Evolutionary conservation across 2,329 filamentous ascomycete species (phyloP).

Genomic region (Fusarium lateritium): DNA sequence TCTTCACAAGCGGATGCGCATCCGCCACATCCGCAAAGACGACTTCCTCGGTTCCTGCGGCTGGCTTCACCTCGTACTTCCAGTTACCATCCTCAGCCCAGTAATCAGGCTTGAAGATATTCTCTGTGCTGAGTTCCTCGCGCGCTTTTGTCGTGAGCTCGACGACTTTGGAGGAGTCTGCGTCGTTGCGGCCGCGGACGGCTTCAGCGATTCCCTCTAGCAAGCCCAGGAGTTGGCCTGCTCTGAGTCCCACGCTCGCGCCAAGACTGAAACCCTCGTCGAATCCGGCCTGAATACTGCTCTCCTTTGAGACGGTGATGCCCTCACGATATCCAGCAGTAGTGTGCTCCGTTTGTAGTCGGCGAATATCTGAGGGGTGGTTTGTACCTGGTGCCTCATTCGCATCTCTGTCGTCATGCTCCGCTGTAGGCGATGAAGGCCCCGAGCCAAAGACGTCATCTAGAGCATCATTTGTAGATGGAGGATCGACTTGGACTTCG

Average conservation of each 20-base stretch:
- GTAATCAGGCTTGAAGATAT: conserved; percentile 75
- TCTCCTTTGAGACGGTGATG: conserved; percentile 80
- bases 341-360: conserved; percentile 81
- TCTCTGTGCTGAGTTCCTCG: conserved; percentile 71
- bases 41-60: conserved; percentile 58
- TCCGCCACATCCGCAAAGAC: conserved; percentile 75
- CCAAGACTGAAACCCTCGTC: conserved; percentile 92
- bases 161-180: conserved; percentile 12
- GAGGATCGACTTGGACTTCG: conserved; percentile 21
- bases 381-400: conserved; percentile 19
- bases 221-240: conserved; percentile 82
- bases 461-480: conserved; percentile 47
- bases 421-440: conserved; percentile 42
- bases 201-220: conserved; percentile 79
- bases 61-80: conserved; percentile 70
- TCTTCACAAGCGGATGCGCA: conserved; percentile 76
- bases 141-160: conserved; percentile 59
- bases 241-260: conserved; percentile 81
- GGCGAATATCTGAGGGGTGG: conserved; percentile 76
- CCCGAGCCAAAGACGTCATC: conserved; percentile 57
- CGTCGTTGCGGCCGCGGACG: conserved; percentile 51
- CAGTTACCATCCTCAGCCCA: conserved; percentile 80
- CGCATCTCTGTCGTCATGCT: conserved; percentile 15
- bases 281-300: conserved; percentile 87
- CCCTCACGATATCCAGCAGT: conserved; percentile 95